Percentiles rank a stretch among this genome's conserved stretches.
These are phyloP conservation scores for Francoa sonchifolia DNA, from an alignment of 441 rosid species.

Conservation along the genomic window DNA sequence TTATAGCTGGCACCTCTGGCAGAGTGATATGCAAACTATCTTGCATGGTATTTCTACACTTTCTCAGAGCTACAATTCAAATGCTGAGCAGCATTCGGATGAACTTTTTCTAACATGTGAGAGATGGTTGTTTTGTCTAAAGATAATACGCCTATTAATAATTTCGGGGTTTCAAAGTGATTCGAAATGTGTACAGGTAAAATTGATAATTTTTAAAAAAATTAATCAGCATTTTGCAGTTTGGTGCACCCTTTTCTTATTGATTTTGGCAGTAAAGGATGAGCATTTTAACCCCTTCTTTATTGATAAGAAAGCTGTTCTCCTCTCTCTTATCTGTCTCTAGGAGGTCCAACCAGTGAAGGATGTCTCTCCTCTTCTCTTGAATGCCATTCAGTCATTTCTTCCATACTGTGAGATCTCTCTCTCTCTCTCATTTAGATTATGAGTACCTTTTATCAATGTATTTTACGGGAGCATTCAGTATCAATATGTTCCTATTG, in stretches of 20 bases:
- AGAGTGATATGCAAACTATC: slow-evolving; percentile 83
- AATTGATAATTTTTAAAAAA: too few relatives aligned
- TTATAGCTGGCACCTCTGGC: slow-evolving; percentile 96
- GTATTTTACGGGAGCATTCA: neutral
- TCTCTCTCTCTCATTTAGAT: neutral
- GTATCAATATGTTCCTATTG: neutral
- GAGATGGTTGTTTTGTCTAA: slow-evolving; percentile 91
- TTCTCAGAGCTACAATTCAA: slow-evolving; percentile 38
- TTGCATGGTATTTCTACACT: slow-evolving; percentile 61
- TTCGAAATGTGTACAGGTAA: slow-evolving; percentile 73
- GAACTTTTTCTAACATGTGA: slow-evolving; percentile 81
- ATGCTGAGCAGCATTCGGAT: slow-evolving; percentile 48
- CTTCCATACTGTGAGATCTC: slow-evolving; percentile 78
- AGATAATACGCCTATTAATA: slow-evolving; percentile 71
- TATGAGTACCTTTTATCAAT: too few relatives aligned
- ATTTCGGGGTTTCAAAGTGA: slow-evolving; percentile 88
- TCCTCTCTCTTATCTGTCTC: slow-evolving; percentile 13
- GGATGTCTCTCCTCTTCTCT: slow-evolving; percentile 76
- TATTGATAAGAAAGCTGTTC: too few relatives aligned
- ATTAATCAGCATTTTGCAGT: slow-evolving; percentile 9
- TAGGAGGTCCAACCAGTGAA: slow-evolving; percentile 84
- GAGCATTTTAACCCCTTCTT: neutral
- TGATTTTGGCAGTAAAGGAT: neutral
- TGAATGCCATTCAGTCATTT: slow-evolving; percentile 71
- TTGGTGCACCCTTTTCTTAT: slow-evolving; percentile 7